phyloP scores from a whole-genome alignment of 1,284 basidiomycete genomes.

The Veloboletus limbatus region DNA sequence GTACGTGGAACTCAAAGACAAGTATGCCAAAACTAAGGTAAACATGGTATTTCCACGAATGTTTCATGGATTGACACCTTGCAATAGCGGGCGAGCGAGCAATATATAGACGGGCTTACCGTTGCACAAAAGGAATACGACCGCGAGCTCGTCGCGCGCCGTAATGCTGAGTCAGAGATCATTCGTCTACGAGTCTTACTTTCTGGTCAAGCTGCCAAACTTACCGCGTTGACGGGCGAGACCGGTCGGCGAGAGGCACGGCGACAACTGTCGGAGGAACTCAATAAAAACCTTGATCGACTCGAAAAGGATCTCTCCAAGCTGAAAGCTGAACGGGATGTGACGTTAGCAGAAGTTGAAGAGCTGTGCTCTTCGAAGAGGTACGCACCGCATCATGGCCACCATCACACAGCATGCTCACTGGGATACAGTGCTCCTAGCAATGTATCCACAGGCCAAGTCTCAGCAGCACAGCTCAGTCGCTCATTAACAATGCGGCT shows the following conservation, averaged over 20 bases:
- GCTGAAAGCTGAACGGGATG: slow-evolving; percentile 85
- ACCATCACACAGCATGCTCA: slow-evolving; percentile 19
- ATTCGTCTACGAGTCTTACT: slow-evolving; percentile 80
- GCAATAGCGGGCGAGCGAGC: slow-evolving; percentile 77
- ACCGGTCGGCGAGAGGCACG: slow-evolving; percentile 75
- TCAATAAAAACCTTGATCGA: slow-evolving; percentile 71
- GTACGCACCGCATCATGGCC: slow-evolving; percentile 37
- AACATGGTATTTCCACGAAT: not conserved
- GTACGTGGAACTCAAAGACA: slow-evolving; percentile 66
- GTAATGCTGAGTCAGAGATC: slow-evolving; percentile 91
- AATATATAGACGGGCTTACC: slow-evolving; percentile 88
- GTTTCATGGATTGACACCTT: slow-evolving; percentile 4
- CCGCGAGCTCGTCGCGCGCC: slow-evolving; percentile 79
- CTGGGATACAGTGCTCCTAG: slow-evolving; percentile 23
- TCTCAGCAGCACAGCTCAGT: slow-evolving; percentile 51
- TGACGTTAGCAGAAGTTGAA: slow-evolving; percentile 90
- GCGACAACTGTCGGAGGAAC: slow-evolving; percentile 75
- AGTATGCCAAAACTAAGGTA: slow-evolving; percentile 87
- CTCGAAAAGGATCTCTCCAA: slow-evolving; percentile 87
- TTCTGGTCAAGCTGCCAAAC: slow-evolving; percentile 84
- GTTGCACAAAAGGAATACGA: slow-evolving; percentile 95
- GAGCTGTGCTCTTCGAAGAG: slow-evolving; percentile 76
- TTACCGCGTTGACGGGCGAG: slow-evolving; percentile 81
- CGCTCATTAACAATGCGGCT: slow-evolving; percentile 84
- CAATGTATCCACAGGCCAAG: slow-evolving; percentile 36